Evolutionary conservation across 257 asterid species (phyloP), one percentile per base, ranked within the genome.

Genomic region (Solanum dulcamara): DNA sequence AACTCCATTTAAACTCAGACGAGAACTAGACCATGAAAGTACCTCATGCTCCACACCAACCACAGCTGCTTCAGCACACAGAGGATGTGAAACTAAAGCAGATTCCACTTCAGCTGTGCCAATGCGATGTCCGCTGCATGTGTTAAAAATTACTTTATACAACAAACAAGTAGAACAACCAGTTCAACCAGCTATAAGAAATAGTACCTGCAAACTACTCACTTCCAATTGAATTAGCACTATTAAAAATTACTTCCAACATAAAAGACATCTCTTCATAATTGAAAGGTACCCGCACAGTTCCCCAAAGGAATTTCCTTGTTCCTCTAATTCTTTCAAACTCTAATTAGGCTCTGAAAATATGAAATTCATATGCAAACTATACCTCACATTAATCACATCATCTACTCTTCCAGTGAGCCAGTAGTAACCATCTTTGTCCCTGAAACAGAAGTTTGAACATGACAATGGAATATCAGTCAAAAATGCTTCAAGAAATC

Each of bases 1-100:
- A 55, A 74, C 46, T 26, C 80, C 83, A 44, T 10, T 55, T 51
- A 24, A 86, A 74, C 80, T 60, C 7, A 46, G 71, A 28, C 20
- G 24, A 66, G 71, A 44, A 24, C 71, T 81, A 22, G 38, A 55
- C 87, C 44, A 42, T 66, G 85, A 80, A 84, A 20, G 85, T 84
- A 96, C 99, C 98, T 96, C 99, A 68, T 96, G 99, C 92, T 96
- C 99, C 86, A 96, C 91, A 80, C 99, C 99, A 80, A 96, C 99
- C 64, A 96, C 99, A 82, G 99, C 99, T 55, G 99, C 99, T 92
- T 96, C 99, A 87, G 95, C 93, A 85, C 99, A 96, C 85, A 91
- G 94, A 17, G 96, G 97, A 85, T 96, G 98, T 50, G 99, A 93
- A 89, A 96, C 99, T 86, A 96, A 92, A 85, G 99, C 99, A 83